phyloP scores from a whole-genome alignment of 805 yeast species.

The Clavispora vitiphila region DNA sequence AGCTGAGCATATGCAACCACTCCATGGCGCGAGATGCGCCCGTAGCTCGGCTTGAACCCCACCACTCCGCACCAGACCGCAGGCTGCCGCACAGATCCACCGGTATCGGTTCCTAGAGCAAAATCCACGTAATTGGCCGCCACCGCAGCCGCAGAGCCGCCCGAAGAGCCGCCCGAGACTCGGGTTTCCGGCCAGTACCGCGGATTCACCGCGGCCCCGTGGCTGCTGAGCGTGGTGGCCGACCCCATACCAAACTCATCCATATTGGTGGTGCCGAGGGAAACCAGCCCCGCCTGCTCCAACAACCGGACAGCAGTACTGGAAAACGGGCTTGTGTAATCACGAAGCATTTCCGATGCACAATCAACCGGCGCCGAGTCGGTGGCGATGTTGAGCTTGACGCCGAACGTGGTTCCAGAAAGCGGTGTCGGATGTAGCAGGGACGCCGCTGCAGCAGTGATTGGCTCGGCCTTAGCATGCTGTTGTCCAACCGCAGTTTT shows the following conservation, averaged over 20 bases:
- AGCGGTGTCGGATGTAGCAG: neutral
- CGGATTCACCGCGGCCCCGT: slow-evolving; percentile 59
- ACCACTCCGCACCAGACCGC: slow-evolving; percentile 78
- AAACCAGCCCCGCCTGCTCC: slow-evolving; percentile 43
- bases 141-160: slow-evolving; percentile 94
- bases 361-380: slow-evolving; percentile 68
- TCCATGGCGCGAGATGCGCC: slow-evolving; percentile 88
- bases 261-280: slow-evolving; percentile 81
- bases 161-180: slow-evolving; percentile 86
- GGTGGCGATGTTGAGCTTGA: slow-evolving; percentile 80
- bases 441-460: too few species aligned
- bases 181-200: slow-evolving; percentile 7
- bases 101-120: slow-evolving; percentile 93
- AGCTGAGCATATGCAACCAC: slow-evolving; percentile 91
- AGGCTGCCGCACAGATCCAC: slow-evolving; percentile 92
- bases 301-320: slow-evolving; percentile 66
- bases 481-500: neutral
- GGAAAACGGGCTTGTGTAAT: slow-evolving; percentile 71
- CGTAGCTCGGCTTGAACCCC: slow-evolving; percentile 94
- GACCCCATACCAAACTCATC: slow-evolving; percentile 99
- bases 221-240: slow-evolving; percentile 49
- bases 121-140: slow-evolving; percentile 66
- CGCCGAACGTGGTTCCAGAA: slow-evolving; percentile 7
- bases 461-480: neutral
- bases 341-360: slow-evolving; percentile 57